These are phyloP conservation scores for Tetracladium marchalianum DNA, from an alignment of 495 filamentous ascomycete species.

Conservation along the genomic window DNA sequence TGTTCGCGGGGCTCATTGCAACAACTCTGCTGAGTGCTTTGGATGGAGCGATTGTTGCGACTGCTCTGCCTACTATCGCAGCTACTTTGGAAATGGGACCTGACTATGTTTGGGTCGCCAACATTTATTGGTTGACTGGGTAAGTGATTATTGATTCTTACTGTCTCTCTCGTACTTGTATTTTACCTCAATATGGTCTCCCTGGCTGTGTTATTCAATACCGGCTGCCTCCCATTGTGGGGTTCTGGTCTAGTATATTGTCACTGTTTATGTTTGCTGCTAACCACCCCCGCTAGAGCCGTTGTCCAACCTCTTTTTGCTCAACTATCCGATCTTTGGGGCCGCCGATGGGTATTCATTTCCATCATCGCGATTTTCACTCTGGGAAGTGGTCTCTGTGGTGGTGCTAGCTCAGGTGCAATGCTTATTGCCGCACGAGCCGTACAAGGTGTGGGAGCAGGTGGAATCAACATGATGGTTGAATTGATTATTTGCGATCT, in stretches of 20 bases:
- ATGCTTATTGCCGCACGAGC: slow-evolving; percentile 68
- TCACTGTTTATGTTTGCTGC: no score
- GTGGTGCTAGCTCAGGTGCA: slow-evolving; percentile 49
- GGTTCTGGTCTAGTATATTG: slow-evolving; percentile 11
- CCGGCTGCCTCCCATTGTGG: no score
- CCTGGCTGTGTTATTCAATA: no score
- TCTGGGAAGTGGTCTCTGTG: slow-evolving; percentile 54
- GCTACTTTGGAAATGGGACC: slow-evolving; percentile 20
- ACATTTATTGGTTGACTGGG: slow-evolving; percentile 27
- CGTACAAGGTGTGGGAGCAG: slow-evolving; percentile 71
- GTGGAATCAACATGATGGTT: slow-evolving; percentile 66
- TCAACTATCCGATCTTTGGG: slow-evolving; percentile 41
- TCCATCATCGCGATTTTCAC: slow-evolving; percentile 50
- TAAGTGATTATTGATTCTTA: no score
- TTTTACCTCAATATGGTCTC: no score
- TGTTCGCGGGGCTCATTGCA: slow-evolving; percentile 17
- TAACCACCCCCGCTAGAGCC: no score
- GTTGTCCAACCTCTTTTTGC: slow-evolving; percentile 24
- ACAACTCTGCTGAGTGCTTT: slow-evolving; percentile 9
- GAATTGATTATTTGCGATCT: slow-evolving; percentile 75
- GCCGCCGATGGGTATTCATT: slow-evolving; percentile 36
- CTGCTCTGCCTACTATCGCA: slow-evolving; percentile 26
- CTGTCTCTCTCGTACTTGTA: not conserved
- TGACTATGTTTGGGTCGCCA: slow-evolving; percentile 32
- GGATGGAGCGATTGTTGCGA: slow-evolving; percentile 25